Base-by-base conservation (phyloP, 805 yeast species). In the Clavispora vitiphila region DNA sequence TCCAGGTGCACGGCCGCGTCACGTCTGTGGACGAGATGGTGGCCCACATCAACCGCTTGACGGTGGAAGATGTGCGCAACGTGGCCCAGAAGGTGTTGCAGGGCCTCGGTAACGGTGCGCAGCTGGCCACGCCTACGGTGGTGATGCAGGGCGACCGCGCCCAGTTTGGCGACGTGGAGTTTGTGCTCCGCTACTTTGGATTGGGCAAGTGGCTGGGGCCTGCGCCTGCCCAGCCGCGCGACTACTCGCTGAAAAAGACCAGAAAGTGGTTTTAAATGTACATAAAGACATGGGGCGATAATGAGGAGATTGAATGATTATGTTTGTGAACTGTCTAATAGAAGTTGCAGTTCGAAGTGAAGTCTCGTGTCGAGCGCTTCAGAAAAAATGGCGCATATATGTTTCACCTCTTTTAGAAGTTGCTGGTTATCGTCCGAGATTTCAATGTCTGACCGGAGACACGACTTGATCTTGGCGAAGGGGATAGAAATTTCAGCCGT, bases 91-190 rank as follows among this genome's bases (percentile, higher is more conserved):
- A 81, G 45, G 80, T 93, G 1, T 69, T 91, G 32, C 83, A 89
- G 0, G 86, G 91, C 5, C 72, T 78, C 20, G 65, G 73, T 2
- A 57, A 56, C 41, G 80, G 81, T 12, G 34, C 38, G 5, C 55
- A 58, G 19, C 63, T 76, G 8, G 83, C 86, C 2, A 71, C 68
- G 46, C 93, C 97, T n/a, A 85, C 96, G 1, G 71, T 89, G 23
- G 93, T 89, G 7, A 78, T 88, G 71, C 95, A 88, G 69, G 98
- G 98, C 41, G 80, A 84, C 40, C 76, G 95, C 55, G 89, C 81
- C 34, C 66, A 78, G 10, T 88, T 90, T 62, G 97, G 97, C 10
- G 96, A 93, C 60, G 81, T 91, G 15, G 77, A 77, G 19, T 75
- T 65, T 10, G 78, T 81, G 19, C 66, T 87, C 47, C 72, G 71